These are phyloP conservation scores for Prunus mume DNA, from an alignment of 306 rosid genomes.

Conservation along the genomic window DNA sequence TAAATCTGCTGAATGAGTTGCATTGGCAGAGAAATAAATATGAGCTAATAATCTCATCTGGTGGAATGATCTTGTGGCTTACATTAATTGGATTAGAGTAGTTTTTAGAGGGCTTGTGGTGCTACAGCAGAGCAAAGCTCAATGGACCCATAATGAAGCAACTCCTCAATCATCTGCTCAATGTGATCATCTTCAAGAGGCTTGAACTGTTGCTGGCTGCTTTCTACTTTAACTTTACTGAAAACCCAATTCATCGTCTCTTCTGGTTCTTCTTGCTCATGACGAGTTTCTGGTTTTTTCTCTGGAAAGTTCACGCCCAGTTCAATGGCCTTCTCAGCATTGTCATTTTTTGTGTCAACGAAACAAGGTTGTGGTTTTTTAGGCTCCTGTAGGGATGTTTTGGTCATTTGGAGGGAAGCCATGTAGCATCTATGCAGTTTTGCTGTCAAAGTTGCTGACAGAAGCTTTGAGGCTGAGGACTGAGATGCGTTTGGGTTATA, in stretches of 20 bases:
- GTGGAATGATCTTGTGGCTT: not conserved
- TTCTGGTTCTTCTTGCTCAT: slow-evolving; percentile 22
- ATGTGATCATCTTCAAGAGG: slow-evolving; percentile 81
- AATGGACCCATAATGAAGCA: slow-evolving; percentile 75
- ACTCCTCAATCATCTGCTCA: slow-evolving; percentile 89
- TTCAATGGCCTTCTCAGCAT: slow-evolving; percentile 15
- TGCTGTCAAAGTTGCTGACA: slow-evolving; percentile 81
- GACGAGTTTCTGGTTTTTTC: slow-evolving; percentile 22
- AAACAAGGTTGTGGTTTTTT: slow-evolving; percentile 25
- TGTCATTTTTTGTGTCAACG: not conserved
- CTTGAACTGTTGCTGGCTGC: slow-evolving; percentile 35
- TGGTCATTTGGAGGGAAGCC: slow-evolving; percentile 81
- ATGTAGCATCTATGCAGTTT: slow-evolving; percentile 81
- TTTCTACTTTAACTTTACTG: slow-evolving; percentile 58
- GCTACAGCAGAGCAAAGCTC: slow-evolving; percentile 61
- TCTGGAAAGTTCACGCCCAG: slow-evolving; percentile 26
- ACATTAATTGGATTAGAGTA: not conserved
- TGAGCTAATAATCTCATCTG: not conserved
- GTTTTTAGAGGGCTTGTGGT: slow-evolving; percentile 18
- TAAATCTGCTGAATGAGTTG: slow-evolving; percentile 43
- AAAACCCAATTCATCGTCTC: slow-evolving; percentile 32
- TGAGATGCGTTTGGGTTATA: slow-evolving; percentile 69
- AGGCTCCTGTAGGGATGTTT: slow-evolving; percentile 42
- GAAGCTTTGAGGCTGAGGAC: slow-evolving; percentile 80
- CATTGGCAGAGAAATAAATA: slow-evolving; percentile 20